Conservation (phyloP, 371 early-diverging fungal genomes). For the Syncephalastrum sp. region DNA sequence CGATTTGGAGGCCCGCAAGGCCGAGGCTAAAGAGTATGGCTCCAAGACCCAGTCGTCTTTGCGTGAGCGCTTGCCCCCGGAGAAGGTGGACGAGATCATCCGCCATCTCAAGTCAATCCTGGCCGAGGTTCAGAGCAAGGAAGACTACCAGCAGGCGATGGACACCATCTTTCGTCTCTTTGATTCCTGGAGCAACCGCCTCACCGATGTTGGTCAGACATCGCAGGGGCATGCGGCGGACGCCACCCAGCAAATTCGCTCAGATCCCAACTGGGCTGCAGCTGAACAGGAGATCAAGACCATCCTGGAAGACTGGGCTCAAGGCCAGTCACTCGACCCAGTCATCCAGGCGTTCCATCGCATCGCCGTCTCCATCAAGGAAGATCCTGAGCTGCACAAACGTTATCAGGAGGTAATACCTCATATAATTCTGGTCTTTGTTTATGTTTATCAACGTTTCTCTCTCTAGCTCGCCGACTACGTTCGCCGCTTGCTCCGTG, state of each 20-base stretch:
- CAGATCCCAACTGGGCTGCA: slow-evolving; percentile 28
- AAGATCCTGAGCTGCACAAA: slow-evolving; percentile 35
- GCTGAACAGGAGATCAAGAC: slow-evolving; percentile 47
- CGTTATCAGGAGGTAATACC: slow-evolving; percentile 27
- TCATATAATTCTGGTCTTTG: background rate
- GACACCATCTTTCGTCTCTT: slow-evolving; percentile 37
- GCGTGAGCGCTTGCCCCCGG: slow-evolving; percentile 37
- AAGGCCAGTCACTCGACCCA: slow-evolving; percentile 46
- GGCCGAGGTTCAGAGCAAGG: slow-evolving; percentile 47
- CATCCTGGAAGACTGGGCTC: slow-evolving; percentile 57
- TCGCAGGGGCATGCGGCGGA: slow-evolving; percentile 1
- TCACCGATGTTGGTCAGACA: slow-evolving; percentile 8
- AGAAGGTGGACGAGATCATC: slow-evolving; percentile 42
- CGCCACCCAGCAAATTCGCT: slow-evolving; percentile 12
- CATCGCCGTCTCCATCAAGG: slow-evolving; percentile 24
- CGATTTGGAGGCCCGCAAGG: slow-evolving; percentile 4
- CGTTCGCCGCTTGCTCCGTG: slow-evolving; percentile 20
- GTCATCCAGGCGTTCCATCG: slow-evolving; percentile 33
- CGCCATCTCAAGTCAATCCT: slow-evolving; percentile 43
- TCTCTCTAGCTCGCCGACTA: slow-evolving; percentile 15
- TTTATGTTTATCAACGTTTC: background rate
- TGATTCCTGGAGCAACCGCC: slow-evolving; percentile 39
- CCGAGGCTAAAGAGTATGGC: slow-evolving; percentile 10
- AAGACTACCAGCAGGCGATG: slow-evolving; percentile 54
- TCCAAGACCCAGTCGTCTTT: slow-evolving; percentile 1